Conservation (phyloP, 2,329 filamentous ascomycete species). For the Phyllosticta ampelicida region DNA sequence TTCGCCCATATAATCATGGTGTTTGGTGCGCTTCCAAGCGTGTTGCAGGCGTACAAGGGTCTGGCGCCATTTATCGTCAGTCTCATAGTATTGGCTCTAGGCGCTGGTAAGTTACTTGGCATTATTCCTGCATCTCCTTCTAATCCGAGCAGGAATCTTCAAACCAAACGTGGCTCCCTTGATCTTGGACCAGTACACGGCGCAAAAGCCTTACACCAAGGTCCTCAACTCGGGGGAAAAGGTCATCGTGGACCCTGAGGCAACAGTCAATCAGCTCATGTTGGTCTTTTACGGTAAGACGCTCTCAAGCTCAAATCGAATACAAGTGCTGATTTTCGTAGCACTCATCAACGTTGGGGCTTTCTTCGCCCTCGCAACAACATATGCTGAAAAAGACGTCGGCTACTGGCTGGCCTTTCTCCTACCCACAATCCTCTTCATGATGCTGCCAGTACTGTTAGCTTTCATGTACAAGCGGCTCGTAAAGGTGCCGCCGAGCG, state of each 20-base stretch:
- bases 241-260: constrained; percentile 38
- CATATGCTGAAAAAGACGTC: constrained; percentile 33
- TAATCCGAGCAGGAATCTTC: constrained; percentile 20
- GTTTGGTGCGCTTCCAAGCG: constrained; percentile 31
- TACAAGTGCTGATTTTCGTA: neutral
- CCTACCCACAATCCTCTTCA: constrained; percentile 23
- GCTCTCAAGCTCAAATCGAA: neutral
- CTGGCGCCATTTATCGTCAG: constrained; percentile 31
- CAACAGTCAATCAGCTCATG: constrained; percentile 29
- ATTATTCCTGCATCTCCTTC: constrained; percentile 13
- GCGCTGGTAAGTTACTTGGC: constrained; percentile 20
- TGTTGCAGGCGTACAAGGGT: constrained; percentile 25
- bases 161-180: constrained; percentile 34
- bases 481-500: constrained; percentile 21
- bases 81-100: constrained; percentile 29
- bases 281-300: constrained; percentile 24
- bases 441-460: constrained; percentile 19
- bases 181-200: constrained; percentile 35
- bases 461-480: constrained; percentile 25
- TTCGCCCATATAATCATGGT: constrained; percentile 26
- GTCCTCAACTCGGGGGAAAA: constrained; percentile 34
- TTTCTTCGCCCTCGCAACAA: constrained; percentile 27
- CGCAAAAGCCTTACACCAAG: constrained; percentile 33
- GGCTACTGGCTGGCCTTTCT: constrained; percentile 32
- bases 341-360: constrained; percentile 21